A percentile compares a stretch with the other conserved stretches of the same genome.
These are phyloP conservation scores for Termitomyces sp. DNA, from an alignment of 768 basidiomycete genomes.

Conservation along the genomic window DNA sequence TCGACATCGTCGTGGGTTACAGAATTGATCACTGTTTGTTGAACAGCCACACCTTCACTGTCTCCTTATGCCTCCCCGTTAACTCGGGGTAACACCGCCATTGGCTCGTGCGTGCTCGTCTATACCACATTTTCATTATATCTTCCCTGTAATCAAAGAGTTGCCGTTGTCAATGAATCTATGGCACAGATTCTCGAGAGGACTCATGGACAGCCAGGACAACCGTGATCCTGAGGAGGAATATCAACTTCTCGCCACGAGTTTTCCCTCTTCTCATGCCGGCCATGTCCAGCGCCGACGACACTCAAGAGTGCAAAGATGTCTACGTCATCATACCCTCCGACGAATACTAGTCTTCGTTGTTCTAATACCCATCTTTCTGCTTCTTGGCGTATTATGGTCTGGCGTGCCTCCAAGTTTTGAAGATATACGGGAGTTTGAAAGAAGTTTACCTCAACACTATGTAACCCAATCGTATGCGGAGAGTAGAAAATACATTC, in stretches of 20 bases:
- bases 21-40: background rate
- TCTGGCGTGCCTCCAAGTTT: conserved; percentile 20
- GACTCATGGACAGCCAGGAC: conserved; percentile 10
- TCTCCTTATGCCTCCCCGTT: background rate
- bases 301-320: conserved; percentile 9
- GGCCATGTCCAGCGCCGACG: conserved; percentile 8
- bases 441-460: conserved; percentile 17
- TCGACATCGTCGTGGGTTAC: background rate
- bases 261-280: background rate
- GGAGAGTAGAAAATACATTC: conserved; percentile 28
- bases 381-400: conserved; percentile 15
- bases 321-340: conserved; percentile 11
- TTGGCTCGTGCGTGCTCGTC: background rate
- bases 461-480: conserved; percentile 7
- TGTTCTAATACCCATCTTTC: conserved; percentile 11
- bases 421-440: conserved; percentile 16
- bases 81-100: background rate
- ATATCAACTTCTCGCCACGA: conserved; percentile 16
- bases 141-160: background rate
- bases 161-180: conserved; percentile 13
- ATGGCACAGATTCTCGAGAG: conserved; percentile 15
- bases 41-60: background rate
- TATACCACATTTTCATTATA: background rate
- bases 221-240: conserved; percentile 15
- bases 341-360: conserved; percentile 14